Base-by-base conservation (phyloP, 139 green algal species). In the Tetraselmis chui region DNA sequence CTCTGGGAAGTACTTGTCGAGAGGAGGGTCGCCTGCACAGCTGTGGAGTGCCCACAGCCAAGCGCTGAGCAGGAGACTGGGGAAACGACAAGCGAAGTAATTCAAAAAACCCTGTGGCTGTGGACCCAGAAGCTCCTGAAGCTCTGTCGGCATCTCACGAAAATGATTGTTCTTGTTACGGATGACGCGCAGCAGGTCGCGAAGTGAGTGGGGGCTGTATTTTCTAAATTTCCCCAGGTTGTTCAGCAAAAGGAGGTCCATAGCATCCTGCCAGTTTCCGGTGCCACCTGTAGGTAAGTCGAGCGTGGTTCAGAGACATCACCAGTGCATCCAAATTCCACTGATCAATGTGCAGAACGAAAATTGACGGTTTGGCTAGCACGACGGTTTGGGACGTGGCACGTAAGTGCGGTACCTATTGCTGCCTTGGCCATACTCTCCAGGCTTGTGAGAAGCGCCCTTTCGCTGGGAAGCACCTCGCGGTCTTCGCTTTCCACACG, bases 111-210 rank as follows among this genome's bases (percentile, higher is more conserved):
- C 91, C 18, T 94, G 84, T 1, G 93, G 91, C 59, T 95, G 74
- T 2, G 89, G 85, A 26, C 91, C 93, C 80, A 97, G 23, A 59
- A 91, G 78, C 23, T 82, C 80, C 87, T 97, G 92, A 78, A 98
- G 83, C 2, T 85, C 82, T 1, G 75, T 31, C 24, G 97, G 95
- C 82, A 99, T 93, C 82, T 99, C 97, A 58, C 94, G 85, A 87
- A 95, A 99, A 87, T 99, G 97, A 83, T 93, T 96, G 85, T 91
- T 88, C 91, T 99, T 99, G 93, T 99, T 99, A 85, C 97, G 91
- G 77, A 99, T 91, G 28, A 99, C 94, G n/a, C 97, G 88, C 85
- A 99, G 91, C 86, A 99, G 87, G 87, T 99, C 97, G 2, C 97
- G 88, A 85, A 99, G 83, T 74, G 82, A 90, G 31, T 76, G 83